Evolutionary conservation across 768 basidiomycete species (phyloP).

Genomic region (Nidularia pulvinata): DNA sequence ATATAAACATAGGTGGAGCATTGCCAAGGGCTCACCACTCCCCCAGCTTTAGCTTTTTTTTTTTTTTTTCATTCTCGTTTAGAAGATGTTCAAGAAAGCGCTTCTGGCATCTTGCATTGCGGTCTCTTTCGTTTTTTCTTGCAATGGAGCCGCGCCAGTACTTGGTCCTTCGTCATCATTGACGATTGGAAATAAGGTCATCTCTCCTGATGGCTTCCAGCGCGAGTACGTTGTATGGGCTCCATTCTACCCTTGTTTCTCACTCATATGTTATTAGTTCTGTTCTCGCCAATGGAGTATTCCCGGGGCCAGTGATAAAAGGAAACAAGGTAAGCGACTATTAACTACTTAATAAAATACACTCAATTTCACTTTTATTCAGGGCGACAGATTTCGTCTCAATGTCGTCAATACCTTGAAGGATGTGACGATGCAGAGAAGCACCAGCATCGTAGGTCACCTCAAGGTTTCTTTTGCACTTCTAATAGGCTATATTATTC

Average conservation of each 20-base stretch:
- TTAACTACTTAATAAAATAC: not conserved
- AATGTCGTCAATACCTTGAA: constrained; percentile 38
- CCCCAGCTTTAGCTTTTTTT: not conserved
- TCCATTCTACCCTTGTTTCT: not conserved
- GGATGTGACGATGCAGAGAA: constrained; percentile 36
- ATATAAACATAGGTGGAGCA: not conserved
- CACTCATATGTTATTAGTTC: not conserved
- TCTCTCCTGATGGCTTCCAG: not conserved
- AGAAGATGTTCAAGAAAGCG: not conserved
- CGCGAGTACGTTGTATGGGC: not conserved
- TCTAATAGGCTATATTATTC: not conserved
- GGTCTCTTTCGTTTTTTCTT: not conserved
- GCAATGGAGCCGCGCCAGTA: not conserved
- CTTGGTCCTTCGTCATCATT: not conserved
- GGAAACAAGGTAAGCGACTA: not conserved
- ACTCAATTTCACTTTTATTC: not conserved
- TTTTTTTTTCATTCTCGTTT: not conserved
- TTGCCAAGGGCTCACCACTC: not conserved
- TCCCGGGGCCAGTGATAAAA: not conserved
- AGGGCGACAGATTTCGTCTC: constrained; percentile 30
- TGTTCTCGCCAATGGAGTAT: not conserved
- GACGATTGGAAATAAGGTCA: not conserved
- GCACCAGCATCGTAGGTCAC: constrained; percentile 26
- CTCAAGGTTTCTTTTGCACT: not conserved
- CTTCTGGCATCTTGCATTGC: not conserved